Conservation (phyloP, 306 rosid genomes). For the Crataegus laevigata region DNA sequence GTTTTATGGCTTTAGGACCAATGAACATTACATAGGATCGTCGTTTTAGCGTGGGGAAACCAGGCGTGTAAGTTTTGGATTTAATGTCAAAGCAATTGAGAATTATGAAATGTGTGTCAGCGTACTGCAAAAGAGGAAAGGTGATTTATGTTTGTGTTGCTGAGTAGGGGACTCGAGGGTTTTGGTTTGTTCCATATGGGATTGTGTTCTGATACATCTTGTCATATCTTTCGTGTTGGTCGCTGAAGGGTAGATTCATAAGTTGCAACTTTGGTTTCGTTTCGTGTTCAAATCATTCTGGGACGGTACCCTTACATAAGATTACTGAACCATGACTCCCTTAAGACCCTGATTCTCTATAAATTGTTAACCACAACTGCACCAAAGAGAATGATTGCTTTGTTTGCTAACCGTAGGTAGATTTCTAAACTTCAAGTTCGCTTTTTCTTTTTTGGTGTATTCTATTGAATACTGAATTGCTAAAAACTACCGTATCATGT, state of each 20-base stretch:
- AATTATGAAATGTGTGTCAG: background rate
- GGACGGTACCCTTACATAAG: background rate
- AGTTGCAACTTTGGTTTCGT: background rate
- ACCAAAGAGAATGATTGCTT: background rate
- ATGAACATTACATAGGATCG: background rate
- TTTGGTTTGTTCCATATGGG: background rate
- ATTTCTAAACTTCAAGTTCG: no score
- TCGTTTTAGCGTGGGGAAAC: background rate
- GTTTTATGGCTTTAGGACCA: background rate
- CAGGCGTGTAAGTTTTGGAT: background rate
- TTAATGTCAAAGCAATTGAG: background rate
- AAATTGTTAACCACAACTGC: background rate
- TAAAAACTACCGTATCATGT: background rate
- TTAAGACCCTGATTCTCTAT: background rate
- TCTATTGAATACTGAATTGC: background rate
- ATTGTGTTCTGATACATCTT: background rate
- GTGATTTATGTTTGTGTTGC: background rate
- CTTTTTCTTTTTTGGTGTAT: background rate
- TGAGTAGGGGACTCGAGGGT: background rate
- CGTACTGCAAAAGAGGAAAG: background rate
- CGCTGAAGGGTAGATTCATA: background rate
- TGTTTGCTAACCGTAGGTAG: background rate
- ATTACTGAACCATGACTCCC: background rate
- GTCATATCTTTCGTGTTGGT: background rate
- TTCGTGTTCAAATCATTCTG: background rate